These are phyloP conservation scores for Yamadazyma tumulicola DNA, from an alignment of 805 yeast species.

Conservation along the genomic window DNA sequence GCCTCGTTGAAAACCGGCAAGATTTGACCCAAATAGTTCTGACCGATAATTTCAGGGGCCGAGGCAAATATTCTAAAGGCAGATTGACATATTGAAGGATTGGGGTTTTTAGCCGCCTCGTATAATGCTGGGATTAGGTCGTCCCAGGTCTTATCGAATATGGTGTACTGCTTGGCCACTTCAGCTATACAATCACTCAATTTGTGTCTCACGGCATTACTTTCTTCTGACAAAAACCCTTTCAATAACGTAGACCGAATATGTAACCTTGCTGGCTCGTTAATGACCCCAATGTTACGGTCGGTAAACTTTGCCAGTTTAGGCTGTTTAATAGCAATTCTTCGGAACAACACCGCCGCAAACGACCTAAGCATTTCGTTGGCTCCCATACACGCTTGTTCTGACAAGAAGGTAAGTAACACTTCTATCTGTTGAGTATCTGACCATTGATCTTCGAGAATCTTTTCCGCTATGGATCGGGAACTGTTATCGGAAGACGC, in stretches of 20 bases:
- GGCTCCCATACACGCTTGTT: constrained; percentile 66
- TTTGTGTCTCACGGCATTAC: constrained; percentile 83
- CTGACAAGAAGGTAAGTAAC: constrained; percentile 74
- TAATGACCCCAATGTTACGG: constrained; percentile 71
- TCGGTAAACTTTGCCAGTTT: constrained; percentile 64
- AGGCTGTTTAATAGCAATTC: constrained; percentile 80
- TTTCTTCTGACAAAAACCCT: constrained; percentile 69
- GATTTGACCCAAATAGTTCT: constrained; percentile 49
- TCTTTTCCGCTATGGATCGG: constrained; percentile 76
- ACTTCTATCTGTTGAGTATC: constrained; percentile 56
- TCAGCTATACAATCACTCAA: constrained; percentile 93
- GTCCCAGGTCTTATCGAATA: constrained; percentile 62
- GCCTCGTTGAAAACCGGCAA: constrained; percentile 76
- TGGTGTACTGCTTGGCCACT: constrained; percentile 67
- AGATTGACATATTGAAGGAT: constrained; percentile 77
- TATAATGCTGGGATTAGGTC: constrained; percentile 73
- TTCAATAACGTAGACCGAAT: constrained; percentile 63
- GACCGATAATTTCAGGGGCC: constrained; percentile 73
- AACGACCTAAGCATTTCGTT: constrained; percentile 62
- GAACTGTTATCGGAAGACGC: constrained; percentile 73
- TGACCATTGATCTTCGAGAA: constrained; percentile 75
- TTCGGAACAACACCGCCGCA: constrained; percentile 84
- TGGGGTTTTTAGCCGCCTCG: constrained; percentile 53
- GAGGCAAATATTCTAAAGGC: constrained; percentile 86
- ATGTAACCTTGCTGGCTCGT: constrained; percentile 54